Evolutionary conservation across 768 basidiomycete genomes (phyloP).

Genomic region (Daedaleopsis sinensis): DNA sequence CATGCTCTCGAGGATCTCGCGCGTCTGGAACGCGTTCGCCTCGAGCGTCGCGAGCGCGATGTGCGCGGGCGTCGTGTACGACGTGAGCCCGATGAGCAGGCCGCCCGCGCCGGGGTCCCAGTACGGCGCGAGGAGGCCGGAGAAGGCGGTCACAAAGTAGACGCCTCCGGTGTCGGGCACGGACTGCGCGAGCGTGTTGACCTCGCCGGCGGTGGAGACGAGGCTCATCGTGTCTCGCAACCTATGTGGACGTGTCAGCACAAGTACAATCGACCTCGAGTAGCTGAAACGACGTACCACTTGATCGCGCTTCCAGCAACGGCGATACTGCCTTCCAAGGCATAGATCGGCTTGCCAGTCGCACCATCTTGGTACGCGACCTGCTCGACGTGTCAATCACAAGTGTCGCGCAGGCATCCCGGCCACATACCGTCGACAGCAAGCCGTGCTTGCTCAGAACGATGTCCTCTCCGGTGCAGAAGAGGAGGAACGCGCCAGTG

Average conservation of each 20-base stretch:
- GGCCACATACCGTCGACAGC: slow-evolving; percentile 72
- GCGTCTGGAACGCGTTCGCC: slow-evolving; percentile 95
- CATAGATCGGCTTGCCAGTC: slow-evolving; percentile 80
- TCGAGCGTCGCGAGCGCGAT: slow-evolving; percentile 95
- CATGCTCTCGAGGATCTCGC: slow-evolving; percentile 95
- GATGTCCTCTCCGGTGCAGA: slow-evolving; percentile 89
- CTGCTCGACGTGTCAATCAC: slow-evolving; percentile 38
- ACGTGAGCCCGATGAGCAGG: slow-evolving; percentile 80
- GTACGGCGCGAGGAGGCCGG: slow-evolving; percentile 93
- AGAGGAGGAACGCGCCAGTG: slow-evolving; percentile 94
- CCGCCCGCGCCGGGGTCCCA: slow-evolving; percentile 96
- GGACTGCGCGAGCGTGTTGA: slow-evolving; percentile 81
- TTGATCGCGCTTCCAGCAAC: slow-evolving; percentile 96
- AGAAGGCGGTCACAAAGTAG: slow-evolving; percentile 97
- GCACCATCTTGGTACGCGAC: slow-evolving; percentile 90
- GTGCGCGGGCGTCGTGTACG: slow-evolving; percentile 90
- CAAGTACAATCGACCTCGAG: neutral
- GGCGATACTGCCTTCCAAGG: slow-evolving; percentile 92
- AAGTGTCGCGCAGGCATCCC: neutral
- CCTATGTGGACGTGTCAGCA: slow-evolving; percentile 39
- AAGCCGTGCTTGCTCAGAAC: slow-evolving; percentile 87
- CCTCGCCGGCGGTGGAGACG: slow-evolving; percentile 78
- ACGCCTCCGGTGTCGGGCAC: slow-evolving; percentile 84
- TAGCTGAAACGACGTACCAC: slow-evolving; percentile 50
- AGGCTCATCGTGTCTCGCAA: slow-evolving; percentile 88